Base-by-base conservation (phyloP, 2,329 filamentous ascomycete species). In the Colletotrichum caudatum region DNA sequence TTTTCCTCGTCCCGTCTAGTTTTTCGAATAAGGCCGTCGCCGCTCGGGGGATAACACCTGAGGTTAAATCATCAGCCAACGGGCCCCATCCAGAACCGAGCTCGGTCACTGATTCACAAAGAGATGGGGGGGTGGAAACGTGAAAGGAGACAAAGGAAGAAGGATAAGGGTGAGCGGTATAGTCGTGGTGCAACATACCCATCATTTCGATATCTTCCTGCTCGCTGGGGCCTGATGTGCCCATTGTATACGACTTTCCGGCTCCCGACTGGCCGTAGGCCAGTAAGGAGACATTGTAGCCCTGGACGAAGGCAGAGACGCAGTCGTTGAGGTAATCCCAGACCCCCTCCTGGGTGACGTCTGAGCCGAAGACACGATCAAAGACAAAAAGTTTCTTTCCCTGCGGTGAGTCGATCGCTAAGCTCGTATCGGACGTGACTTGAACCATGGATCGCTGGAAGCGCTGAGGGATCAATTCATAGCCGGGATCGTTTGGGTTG, bases 181-280 rank as follows among this genome's bases (percentile, higher is more conserved):
- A 14, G 59, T 5, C 48, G 48, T 51, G 33, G 69, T 64, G 69
- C 48, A 64, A 83, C 92, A 81, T 87, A 96, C 94, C 94, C 93
- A 95, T 96, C 39, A 90, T 82, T 9, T 92, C 88, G 39, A 86
- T 75, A 76, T 95, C 87, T 35, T 85, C 86, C 78, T 97, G 92
- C 77, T 98, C 95, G 29, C 82, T 82, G 2, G 95, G 94, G 5
- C 94, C 94, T 0, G 95, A 94, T 0, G 96, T 99, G 69, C 96
- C 96, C 96, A 99, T 99, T 0, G 96, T 99, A 80, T 97, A 98
- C 3, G 95, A 98, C 84, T 99, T 99, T 76, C 96, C 96, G 14
- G 96, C 94, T 68, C 96, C 96, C 37, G 96, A 99, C 84, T 99
- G 96, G 75, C 96, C 96, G 78, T 99, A 99, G 59, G 96, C 96